Evolutionary conservation across 2,329 filamentous ascomycete genomes (phyloP).

Genomic region (Hypoxylon sp.): DNA sequence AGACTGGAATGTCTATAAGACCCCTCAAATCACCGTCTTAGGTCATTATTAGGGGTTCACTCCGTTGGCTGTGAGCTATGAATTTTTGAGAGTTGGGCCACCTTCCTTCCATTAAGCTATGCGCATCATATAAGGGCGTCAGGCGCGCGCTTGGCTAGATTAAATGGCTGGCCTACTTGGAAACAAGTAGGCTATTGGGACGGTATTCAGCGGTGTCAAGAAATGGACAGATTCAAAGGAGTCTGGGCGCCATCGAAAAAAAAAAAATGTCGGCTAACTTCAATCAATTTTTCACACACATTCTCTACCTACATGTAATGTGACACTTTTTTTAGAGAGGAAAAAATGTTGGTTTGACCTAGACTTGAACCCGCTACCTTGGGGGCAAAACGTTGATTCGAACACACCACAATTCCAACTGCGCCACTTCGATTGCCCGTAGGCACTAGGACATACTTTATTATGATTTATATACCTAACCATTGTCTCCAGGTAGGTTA

Average conservation of each 20-base stretch:
- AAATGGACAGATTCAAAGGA: background rate
- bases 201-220: background rate
- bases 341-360: background rate
- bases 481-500: background rate
- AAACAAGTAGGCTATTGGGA: background rate
- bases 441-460: too few relatives aligned
- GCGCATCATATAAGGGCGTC: too few relatives aligned
- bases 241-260: background rate
- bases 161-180: too few relatives aligned
- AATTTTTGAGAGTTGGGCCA: too few relatives aligned
- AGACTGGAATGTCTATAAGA: constrained; percentile 39
- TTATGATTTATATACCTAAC: background rate
- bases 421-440: background rate
- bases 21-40: constrained; percentile 36
- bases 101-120: too few relatives aligned
- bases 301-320: background rate
- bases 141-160: background rate
- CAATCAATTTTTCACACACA: background rate
- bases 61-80: background rate
- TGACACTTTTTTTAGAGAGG: background rate
- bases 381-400: background rate
- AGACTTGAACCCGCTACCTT: background rate
- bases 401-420: too few relatives aligned
- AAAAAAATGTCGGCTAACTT: background rate
- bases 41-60: constrained; percentile 40